Evolutionary conservation across 2,329 filamentous ascomycete genomes (phyloP), one percentile per base, ranked within the genome.

Genomic region (Aspergillus sp.): DNA sequence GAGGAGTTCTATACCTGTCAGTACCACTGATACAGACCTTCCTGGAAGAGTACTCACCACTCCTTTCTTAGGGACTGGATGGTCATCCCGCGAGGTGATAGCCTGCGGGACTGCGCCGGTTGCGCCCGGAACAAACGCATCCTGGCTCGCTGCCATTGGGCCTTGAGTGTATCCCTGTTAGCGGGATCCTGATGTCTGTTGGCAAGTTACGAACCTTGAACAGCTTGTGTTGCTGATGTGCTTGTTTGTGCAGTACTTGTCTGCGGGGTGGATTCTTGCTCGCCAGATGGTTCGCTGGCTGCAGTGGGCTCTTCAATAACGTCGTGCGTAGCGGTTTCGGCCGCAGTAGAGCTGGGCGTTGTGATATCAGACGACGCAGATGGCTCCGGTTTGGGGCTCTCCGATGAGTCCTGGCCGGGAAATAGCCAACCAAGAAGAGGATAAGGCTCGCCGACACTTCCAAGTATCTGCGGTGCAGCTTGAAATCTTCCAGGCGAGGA

Each of bases 41-140:
- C 30, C 6, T 40, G 6, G 4, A 20, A 33, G 15, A 27, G 13
- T 7, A 64, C 75, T 66, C 66, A 78, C 75, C 59, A 77, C 72
- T 24, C 73, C 68, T 15, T 73, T 59, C 34, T 73, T 77, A 8
- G 70, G 65, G 19, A 80, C 72, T 12, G 77, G 77, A 61, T 80
- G 78, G 50, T 78, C 77, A 48, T 71, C 47, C 39, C 76, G 72
- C 40, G 69, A 62, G 33, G 65, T 59, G 54, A 80, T 77, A 33
- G 69, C 77, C 11, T 62, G 55, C 3, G 77, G 76, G 37, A 77
- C 69, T 15, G 70, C 64, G 19, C 70, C 73, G 47, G 72, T 71
- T 22, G 70, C 71, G 49, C 80, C 66, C 4, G 77, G 76, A 39
- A 71, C 53, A 61, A 80, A 80, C 15, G 77, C 68, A 62, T 80